Conservation (phyloP, 2,329 filamentous ascomycete genomes). For the Akanthomyces uredinophilus region DNA sequence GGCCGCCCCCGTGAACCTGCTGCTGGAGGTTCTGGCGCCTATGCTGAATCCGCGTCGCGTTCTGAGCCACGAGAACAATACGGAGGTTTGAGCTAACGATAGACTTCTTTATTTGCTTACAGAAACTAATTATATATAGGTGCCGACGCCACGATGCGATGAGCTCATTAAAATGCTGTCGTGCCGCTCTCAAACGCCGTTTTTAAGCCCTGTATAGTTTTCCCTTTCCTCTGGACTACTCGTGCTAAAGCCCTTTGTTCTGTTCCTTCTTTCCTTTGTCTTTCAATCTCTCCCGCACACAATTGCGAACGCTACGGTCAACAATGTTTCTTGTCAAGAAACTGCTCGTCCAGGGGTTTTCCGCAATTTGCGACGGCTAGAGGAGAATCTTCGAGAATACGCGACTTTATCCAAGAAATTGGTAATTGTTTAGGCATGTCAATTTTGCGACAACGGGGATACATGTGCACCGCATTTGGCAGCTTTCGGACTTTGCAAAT, state of each 20-base stretch:
- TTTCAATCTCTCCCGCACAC: slow-evolving; percentile 7
- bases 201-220: slow-evolving; percentile 13
- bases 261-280: slow-evolving; percentile 24
- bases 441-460: slow-evolving; percentile 33
- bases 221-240: slow-evolving; percentile 3
- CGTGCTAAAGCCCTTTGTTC: slow-evolving; percentile 7
- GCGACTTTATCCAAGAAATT: slow-evolving; percentile 27
- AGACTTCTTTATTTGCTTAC: neutral
- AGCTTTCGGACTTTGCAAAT: slow-evolving; percentile 37
- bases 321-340: slow-evolving; percentile 23
- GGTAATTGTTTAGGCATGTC: slow-evolving; percentile 32
- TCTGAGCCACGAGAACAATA: slow-evolving; percentile 41
- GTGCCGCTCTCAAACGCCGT: neutral
- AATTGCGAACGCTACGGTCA: slow-evolving; percentile 1
- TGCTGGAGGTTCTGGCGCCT: slow-evolving; percentile 30
- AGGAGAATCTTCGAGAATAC: slow-evolving; percentile 27
- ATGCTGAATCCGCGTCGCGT: slow-evolving; percentile 38
- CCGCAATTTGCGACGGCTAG: slow-evolving; percentile 33
- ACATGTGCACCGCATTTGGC: slow-evolving; percentile 34
- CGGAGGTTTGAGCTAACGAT: slow-evolving; percentile 33
- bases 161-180: slow-evolving; percentile 15
- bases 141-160: slow-evolving; percentile 26
- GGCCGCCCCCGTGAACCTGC: slow-evolving; percentile 36
- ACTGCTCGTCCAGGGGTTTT: slow-evolving; percentile 33
- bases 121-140: slow-evolving; percentile 28